phyloP scores from a whole-genome alignment of 139 green algal genomes.

The Zygnema cylindricum region DNA sequence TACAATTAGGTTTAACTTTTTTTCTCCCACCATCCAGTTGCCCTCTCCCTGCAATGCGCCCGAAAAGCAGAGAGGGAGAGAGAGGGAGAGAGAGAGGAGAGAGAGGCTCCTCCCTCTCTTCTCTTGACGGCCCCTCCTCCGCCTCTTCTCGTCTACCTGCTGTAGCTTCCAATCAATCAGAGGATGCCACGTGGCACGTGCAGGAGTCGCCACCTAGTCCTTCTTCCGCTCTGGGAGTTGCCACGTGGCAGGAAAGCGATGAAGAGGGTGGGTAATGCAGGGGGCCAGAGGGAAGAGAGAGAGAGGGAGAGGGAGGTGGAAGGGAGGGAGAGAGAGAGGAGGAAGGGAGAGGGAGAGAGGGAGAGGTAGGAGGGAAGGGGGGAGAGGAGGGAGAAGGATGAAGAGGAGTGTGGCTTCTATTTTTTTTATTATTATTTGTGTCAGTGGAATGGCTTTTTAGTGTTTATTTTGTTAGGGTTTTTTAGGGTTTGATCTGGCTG shows the following conservation, averaged over 20 bases:
- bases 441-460: background rate
- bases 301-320: too few species aligned
- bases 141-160: too few species aligned
- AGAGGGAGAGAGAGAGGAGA: too few species aligned
- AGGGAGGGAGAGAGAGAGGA: background rate
- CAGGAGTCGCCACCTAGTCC: background rate
- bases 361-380: background rate
- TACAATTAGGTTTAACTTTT: too few species aligned
- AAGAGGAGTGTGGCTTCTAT: too few species aligned
- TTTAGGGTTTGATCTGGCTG: background rate
- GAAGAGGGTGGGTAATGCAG: background rate
- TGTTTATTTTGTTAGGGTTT: background rate
- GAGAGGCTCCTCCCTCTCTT: too few species aligned
- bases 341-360: background rate
- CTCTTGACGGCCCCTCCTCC: too few species aligned
- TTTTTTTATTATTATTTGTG: too few species aligned
- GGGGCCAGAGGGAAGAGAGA: background rate
- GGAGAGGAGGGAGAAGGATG: background rate
- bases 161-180: too few species aligned
- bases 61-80: too few species aligned
- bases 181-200: background rate
- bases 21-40: too few species aligned
- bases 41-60: too few species aligned
- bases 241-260: background rate
- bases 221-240: background rate